Evolutionary conservation across 345 rosid genomes (phyloP), one percentile per base, ranked within the genome.

Genomic region (Arabis alpina): DNA sequence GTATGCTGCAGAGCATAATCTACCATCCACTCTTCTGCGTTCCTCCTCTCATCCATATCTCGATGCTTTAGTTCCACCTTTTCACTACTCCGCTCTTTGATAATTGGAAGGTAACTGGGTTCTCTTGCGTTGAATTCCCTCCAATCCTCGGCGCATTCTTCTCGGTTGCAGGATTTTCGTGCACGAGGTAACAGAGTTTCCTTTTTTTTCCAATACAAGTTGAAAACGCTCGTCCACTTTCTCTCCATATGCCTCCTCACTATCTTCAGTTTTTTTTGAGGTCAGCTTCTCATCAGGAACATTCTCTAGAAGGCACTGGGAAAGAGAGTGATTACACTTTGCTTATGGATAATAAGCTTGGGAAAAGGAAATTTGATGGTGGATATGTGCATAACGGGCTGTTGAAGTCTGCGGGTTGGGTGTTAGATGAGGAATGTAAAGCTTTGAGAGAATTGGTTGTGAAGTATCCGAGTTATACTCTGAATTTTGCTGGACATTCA

Each of bases 311-410:
- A 25, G 47, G n/a, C 32, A 25, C 23, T 42, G 24, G 23, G 1
- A 91, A 76, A 64, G 97, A 89, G 85, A 88, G 97, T 72, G 99
- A 94, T 64, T 91, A 91, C 56, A 87, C 87, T 12, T 56, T 88
- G 62, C 85, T 94, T 50, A 77, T 89, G 85, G 97, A 94, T 80
- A 94, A 88, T 72, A 91, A 85, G 74, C 80, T 94, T 24, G 99
- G 99, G 63, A 53, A 84, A 75, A 85, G 55, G 85, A 91, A 80
- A 59, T 84, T 91, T 37, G 95, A 87, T 76, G 95, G 96, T 34
- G 99, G 99, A 5, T 91, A 88, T 80, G 99, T 94, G 54, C 99
- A 94, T 61, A 94, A 89, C 52, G 99, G 97, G 61, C 80, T 94
- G 10, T 51, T 91, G 82, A 94, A 88, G 77, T 92, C 99, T 74